phyloP scores from a whole-genome alignment of 2,329 filamentous ascomycete genomes.

The Zelopaecilomyces penicillatus region DNA sequence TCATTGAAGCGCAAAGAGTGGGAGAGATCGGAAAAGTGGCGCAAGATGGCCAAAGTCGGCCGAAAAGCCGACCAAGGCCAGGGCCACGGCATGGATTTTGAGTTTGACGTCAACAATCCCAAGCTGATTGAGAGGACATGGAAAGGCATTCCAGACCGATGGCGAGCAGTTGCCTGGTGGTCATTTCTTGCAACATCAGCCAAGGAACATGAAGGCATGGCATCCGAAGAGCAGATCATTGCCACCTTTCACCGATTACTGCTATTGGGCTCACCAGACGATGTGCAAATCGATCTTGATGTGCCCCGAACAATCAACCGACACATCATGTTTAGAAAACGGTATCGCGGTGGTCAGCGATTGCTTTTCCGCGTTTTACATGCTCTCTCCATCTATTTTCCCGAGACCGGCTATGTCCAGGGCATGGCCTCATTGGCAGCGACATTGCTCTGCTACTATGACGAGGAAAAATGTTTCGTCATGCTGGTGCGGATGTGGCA shows the following conservation, averaged over 20 bases:
- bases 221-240: conserved; percentile 63
- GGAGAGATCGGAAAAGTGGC: conserved; percentile 58
- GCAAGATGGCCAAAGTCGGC: conserved; percentile 54
- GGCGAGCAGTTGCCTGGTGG: conserved; percentile 90
- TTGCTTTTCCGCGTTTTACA: conserved; percentile 89
- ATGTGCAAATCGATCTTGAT: conserved; percentile 94
- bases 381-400: conserved; percentile 82
- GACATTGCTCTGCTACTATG: conserved; percentile 91
- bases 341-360: conserved; percentile 87
- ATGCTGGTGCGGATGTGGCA: conserved; percentile 97
- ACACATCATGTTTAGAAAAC: conserved; percentile 92
- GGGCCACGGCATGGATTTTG: conserved; percentile 56
- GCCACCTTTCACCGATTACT: conserved; percentile 66
- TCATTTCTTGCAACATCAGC: conserved; percentile 79
- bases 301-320: conserved; percentile 90
- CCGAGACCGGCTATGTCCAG: conserved; percentile 89
- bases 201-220: conserved; percentile 49
- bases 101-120: conserved; percentile 75
- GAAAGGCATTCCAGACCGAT: conserved; percentile 96
- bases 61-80: conserved; percentile 42
- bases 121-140: conserved; percentile 87
- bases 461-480: conserved; percentile 87
- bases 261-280: conserved; percentile 69
- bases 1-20: conserved; percentile 54
- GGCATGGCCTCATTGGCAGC: conserved; percentile 93